These are phyloP conservation scores for Waltergamsia citrina DNA, from an alignment of 2,329 filamentous ascomycete species.

Conservation along the genomic window DNA sequence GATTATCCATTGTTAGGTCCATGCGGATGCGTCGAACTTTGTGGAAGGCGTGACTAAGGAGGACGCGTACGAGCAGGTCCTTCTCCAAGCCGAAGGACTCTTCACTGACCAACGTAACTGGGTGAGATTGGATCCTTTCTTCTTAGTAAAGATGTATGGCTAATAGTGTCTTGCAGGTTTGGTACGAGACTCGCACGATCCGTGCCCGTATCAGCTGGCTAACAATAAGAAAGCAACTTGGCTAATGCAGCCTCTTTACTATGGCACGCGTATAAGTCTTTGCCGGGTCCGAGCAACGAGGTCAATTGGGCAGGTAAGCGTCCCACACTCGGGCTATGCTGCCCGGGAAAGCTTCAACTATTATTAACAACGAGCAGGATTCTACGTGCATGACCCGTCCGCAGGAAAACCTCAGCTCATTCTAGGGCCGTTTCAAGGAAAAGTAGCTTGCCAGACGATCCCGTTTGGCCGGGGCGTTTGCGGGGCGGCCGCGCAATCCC, in stretches of 20 bases:
- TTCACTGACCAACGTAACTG: slow-evolving; percentile 70
- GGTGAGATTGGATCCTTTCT: slow-evolving; percentile 49
- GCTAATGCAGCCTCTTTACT: slow-evolving; percentile 67
- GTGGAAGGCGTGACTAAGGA: slow-evolving; percentile 55
- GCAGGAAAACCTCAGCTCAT: slow-evolving; percentile 46
- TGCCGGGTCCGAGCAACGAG: slow-evolving; percentile 52
- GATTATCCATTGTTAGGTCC: slow-evolving; percentile 39
- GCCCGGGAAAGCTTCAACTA: slow-evolving; percentile 4
- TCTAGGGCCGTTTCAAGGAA: slow-evolving; percentile 72
- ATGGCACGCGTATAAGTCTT: slow-evolving; percentile 71
- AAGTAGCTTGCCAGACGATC: slow-evolving; percentile 73
- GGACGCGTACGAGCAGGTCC: slow-evolving; percentile 64
- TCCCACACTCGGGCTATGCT: too few species aligned
- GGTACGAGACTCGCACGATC: slow-evolving; percentile 7
- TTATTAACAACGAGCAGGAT: slow-evolving; percentile 39
- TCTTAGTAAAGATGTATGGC: background rate
- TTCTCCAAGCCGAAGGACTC: slow-evolving; percentile 57
- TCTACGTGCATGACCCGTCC: slow-evolving; percentile 57
- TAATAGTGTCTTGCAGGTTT: slow-evolving; percentile 8
- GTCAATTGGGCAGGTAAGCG: slow-evolving; percentile 67
- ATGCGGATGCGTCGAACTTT: slow-evolving; percentile 74
- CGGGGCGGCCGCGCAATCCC: slow-evolving; percentile 54
- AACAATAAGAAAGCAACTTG: slow-evolving; percentile 50
- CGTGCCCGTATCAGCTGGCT: background rate
- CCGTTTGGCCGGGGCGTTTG: slow-evolving; percentile 66